These are phyloP conservation scores for Hansfordia pulvinata DNA, from an alignment of 2,329 filamentous ascomycete species.

Conservation along the genomic window DNA sequence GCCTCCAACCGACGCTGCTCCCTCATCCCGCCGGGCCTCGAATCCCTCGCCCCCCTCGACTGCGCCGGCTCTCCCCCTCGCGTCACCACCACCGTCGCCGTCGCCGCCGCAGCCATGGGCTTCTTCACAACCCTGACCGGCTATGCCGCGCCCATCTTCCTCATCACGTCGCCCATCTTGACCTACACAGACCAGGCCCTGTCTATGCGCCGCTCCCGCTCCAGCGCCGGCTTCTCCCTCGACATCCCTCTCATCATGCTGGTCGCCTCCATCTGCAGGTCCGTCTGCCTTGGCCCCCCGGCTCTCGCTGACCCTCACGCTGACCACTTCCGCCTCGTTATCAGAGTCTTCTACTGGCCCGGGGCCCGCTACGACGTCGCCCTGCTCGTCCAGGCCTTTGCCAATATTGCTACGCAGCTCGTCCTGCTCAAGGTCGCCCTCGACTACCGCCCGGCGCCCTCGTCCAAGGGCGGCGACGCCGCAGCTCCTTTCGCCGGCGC, in stretches of 20 bases:
- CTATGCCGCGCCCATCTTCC: constrained; percentile 47
- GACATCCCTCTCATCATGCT: constrained; percentile 64
- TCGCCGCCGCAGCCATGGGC: constrained; percentile 15
- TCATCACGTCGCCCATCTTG: constrained; percentile 48
- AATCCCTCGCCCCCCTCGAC: no score
- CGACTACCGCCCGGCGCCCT: constrained; percentile 48
- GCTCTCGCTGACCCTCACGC: no score
- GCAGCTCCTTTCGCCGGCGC: constrained; percentile 48
- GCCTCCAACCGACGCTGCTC: no score
- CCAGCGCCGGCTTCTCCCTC: constrained; percentile 55
- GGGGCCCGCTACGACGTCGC: constrained; percentile 51
- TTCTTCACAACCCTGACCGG: constrained; percentile 36
- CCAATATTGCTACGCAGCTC: constrained; percentile 52
- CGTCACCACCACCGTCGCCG: neutral
- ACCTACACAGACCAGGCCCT: constrained; percentile 54
- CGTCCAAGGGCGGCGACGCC: constrained; percentile 46
- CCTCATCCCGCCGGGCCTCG: no score
- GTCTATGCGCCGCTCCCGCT: constrained; percentile 49
- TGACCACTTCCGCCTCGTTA: neutral
- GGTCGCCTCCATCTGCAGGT: constrained; percentile 53
- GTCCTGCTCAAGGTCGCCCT: constrained; percentile 54
- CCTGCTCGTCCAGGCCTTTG: constrained; percentile 48
- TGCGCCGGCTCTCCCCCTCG: no score
- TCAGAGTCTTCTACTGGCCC: constrained; percentile 57
- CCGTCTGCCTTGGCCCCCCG: constrained; percentile 6